These are phyloP conservation scores for Fusarium penzigii DNA, from an alignment of 2,329 filamentous ascomycete genomes.

Conservation along the genomic window DNA sequence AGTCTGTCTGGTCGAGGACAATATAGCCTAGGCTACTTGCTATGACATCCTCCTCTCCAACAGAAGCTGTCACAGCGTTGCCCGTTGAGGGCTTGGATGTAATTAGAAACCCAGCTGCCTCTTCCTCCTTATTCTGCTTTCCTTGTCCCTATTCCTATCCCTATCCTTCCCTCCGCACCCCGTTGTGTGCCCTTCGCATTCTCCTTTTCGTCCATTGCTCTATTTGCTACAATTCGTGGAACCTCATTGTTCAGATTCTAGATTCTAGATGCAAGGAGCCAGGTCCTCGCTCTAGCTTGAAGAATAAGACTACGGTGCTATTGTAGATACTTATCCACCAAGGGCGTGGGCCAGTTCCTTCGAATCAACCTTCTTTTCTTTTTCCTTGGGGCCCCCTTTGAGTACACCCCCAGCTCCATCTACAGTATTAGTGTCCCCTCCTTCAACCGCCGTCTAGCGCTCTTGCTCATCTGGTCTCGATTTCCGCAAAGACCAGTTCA, in stretches of 20 bases:
- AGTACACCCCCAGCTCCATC: conserved; percentile 19
- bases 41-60: conserved; percentile 18
- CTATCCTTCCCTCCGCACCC: conserved; percentile 16
- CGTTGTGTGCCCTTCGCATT: conserved; percentile 14
- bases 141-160: too few species aligned
- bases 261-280: not conserved
- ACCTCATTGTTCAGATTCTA: not conserved
- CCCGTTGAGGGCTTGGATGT: conserved; percentile 19
- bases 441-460: too few species aligned
- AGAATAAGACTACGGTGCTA: not conserved
- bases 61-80: conserved; percentile 11
- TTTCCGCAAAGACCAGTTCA: conserved; percentile 15
- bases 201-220: conserved; percentile 16
- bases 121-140: conserved; percentile 9
- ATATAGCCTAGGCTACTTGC: conserved; percentile 27
- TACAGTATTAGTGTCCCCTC: conserved; percentile 5
- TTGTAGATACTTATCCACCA: not conserved
- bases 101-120: conserved; percentile 29
- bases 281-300: not conserved
- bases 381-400: conserved; percentile 20
- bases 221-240: not conserved
- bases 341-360: conserved; percentile 18
- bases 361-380: conserved; percentile 27
- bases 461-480: conserved; percentile 22
- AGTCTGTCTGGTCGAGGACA: conserved; percentile 18